Percentiles rank a stretch among this genome's conserved stretches.
These are phyloP conservation scores for Mycena metata DNA, from an alignment of 768 basidiomycete genomes.

Conservation along the genomic window DNA sequence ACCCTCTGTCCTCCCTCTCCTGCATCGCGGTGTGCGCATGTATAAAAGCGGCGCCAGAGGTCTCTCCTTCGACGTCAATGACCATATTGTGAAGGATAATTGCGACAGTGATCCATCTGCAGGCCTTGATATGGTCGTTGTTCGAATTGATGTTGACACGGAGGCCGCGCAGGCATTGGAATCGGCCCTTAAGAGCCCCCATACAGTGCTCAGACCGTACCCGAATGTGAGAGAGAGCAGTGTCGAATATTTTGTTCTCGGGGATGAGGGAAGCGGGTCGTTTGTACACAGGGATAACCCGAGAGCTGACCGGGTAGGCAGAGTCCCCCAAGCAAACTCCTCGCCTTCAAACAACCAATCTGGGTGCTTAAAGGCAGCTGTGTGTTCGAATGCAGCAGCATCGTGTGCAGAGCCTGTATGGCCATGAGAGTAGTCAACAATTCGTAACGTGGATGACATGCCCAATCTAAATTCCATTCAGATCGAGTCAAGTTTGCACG, in stretches of 20 bases:
- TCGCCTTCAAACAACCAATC: slow-evolving; percentile 45
- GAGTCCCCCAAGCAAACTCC: slow-evolving; percentile 44
- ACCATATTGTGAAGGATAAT: slow-evolving; percentile 54
- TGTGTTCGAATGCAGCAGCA: slow-evolving; percentile 50
- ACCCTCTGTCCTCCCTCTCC: slow-evolving; percentile 36
- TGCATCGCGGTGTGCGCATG: slow-evolving; percentile 23
- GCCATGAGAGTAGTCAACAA: slow-evolving; percentile 51
- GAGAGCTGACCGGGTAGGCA: slow-evolving; percentile 45
- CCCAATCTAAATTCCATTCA: no score
- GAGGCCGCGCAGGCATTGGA: slow-evolving; percentile 49
- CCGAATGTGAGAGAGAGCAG: slow-evolving; percentile 43
- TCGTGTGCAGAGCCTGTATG: slow-evolving; percentile 53
- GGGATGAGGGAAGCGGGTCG: slow-evolving; percentile 45
- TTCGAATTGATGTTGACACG: slow-evolving; percentile 47
- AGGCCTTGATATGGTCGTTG: slow-evolving; percentile 43
- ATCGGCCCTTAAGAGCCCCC: slow-evolving; percentile 52
- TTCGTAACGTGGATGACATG: slow-evolving; percentile 48
- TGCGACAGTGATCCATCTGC: slow-evolving; percentile 48
- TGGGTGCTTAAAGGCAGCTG: slow-evolving; percentile 43
- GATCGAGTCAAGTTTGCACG: no score
- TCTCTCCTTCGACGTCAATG: slow-evolving; percentile 49
- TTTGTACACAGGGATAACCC: slow-evolving; percentile 48
- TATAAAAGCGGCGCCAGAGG: slow-evolving; percentile 34
- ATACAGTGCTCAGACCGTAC: slow-evolving; percentile 55
- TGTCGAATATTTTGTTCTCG: slow-evolving; percentile 47